A percentile compares a stretch with the other conserved stretches of the same genome.
Conservation (phyloP, 148 eudicot genomes). For the Rhododendron mucronatum region DNA sequence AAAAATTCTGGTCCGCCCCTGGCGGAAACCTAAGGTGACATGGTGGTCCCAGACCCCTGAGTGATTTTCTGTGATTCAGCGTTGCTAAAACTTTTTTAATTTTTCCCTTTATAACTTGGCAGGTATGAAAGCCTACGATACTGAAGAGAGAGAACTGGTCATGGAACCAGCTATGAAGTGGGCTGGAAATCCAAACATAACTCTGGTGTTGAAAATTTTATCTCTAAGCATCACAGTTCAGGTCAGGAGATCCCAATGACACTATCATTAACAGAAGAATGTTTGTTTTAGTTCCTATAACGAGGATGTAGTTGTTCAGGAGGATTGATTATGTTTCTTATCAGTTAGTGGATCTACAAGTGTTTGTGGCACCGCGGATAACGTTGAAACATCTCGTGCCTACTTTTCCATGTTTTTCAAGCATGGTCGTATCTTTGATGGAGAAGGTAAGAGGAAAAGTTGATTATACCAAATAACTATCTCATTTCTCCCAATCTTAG, state of each 20-base stretch:
- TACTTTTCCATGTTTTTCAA: constrained; percentile 78
- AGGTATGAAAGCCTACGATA: constrained; percentile 82
- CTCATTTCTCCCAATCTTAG: neutral
- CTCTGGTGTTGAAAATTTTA: constrained; percentile 45
- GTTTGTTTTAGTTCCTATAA: neutral
- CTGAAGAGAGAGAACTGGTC: constrained; percentile 74
- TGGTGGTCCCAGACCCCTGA: neutral
- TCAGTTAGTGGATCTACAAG: constrained; percentile 87
- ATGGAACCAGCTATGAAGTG: constrained; percentile 85
- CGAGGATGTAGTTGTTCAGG: constrained; percentile 1
- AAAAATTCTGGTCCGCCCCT: neutral
- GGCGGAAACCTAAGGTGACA: neutral
- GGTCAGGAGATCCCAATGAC: constrained; percentile 31
- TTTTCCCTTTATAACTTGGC: constrained; percentile 10
- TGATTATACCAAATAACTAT: neutral
- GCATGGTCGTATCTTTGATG: constrained; percentile 62
- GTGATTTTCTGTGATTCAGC: neutral
- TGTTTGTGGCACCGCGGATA: constrained; percentile 61
- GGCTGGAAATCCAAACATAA: constrained; percentile 88
- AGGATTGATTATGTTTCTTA: constrained; percentile 19
- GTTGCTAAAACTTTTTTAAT: neutral
- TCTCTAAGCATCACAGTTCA: constrained; percentile 57
- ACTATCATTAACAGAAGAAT: neutral
- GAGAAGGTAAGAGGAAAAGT: constrained; percentile 46
- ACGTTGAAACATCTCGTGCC: constrained; percentile 85